Conservation (phyloP, 1,284 basidiomycete species). For the Tilletia horrida region DNA sequence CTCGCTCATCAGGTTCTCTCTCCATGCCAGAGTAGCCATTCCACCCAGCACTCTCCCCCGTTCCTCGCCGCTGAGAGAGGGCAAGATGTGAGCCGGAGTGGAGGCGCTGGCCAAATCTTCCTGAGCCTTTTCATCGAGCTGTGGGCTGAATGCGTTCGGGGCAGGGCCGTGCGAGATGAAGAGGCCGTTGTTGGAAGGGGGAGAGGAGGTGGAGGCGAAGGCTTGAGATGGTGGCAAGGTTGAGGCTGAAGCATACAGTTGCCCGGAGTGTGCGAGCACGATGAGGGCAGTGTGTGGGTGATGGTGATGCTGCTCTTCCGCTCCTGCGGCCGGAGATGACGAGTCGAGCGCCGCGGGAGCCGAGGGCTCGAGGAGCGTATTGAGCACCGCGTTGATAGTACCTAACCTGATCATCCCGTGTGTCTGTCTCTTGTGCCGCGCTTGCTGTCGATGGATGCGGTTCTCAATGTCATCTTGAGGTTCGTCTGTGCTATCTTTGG, state of each 20-base stretch:
- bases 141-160: not conserved
- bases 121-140: not conserved
- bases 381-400: conserved; percentile 11
- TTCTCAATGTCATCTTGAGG: not conserved
- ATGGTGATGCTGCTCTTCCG: not conserved
- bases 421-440: not conserved
- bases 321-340: not conserved
- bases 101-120: not conserved
- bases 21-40: not conserved
- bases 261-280: conserved; percentile 5
- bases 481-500: not conserved
- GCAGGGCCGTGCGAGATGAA: not conserved
- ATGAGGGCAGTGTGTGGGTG: conserved; percentile 15
- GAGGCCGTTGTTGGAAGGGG: not conserved
- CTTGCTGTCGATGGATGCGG: not conserved
- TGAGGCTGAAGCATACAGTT: conserved; percentile 3
- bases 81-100: not conserved
- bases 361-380: not conserved
- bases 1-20: conserved; percentile 6
- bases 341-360: no score
- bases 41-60: not conserved
- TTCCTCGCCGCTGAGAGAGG: conserved; percentile 4
- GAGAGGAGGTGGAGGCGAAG: not conserved
- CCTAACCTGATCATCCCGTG: conserved; percentile 8
- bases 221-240: not conserved